Base-by-base conservation (phyloP, 768 basidiomycete genomes). In the Kwoniella mangroviensis region DNA sequence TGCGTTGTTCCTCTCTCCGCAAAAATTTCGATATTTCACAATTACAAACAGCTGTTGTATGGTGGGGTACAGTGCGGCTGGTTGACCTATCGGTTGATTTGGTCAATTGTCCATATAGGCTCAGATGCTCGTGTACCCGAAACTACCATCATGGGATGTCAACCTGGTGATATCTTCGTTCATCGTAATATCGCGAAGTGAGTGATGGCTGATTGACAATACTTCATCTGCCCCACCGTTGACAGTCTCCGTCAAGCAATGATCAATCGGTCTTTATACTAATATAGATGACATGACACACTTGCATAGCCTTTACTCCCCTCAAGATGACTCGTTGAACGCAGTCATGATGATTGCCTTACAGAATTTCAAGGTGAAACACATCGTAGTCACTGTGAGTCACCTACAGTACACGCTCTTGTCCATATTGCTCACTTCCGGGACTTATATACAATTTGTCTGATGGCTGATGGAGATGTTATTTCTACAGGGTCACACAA, bases 81-180 rank as follows among this genome's bases (percentile, higher is more conserved):
- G 6, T 13, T 41, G 22, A 17, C 22, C 22, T 41, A 13, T 59
- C 12, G 57, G 34, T 21, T 13, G n/a, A 15, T 57, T 40, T 43
- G 13, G 12, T 15, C 9, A 45, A 26, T 49, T 40, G 13, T 22
- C 51, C 26, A 17, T 34, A 53, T 42, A 78, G 79, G 79, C 68
- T 76, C 79, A 0, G 79, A 80, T 54, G 79, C 79, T 45, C 63
- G 79, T 54, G 79, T 80, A 21, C 77, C 79, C 5, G 76, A 80
- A 42, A 76, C 79, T 7, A 76, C 75, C 1, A 70, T 80, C 49
- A 65, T 80, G 70, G 77, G 75, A 19, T 76, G 72, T 70, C 70
- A 75, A 28, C 79, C 79, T 5, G 79, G 79, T 7, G 79, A 78
- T 45, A 76, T 80, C 59, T 80, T 80, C 58, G 71, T 73, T 13